Percentiles rank a stretch among this genome's conserved stretches.
phyloP scores from a whole-genome alignment of 768 basidiomycete species.

The Pisolithus orientalis region DNA sequence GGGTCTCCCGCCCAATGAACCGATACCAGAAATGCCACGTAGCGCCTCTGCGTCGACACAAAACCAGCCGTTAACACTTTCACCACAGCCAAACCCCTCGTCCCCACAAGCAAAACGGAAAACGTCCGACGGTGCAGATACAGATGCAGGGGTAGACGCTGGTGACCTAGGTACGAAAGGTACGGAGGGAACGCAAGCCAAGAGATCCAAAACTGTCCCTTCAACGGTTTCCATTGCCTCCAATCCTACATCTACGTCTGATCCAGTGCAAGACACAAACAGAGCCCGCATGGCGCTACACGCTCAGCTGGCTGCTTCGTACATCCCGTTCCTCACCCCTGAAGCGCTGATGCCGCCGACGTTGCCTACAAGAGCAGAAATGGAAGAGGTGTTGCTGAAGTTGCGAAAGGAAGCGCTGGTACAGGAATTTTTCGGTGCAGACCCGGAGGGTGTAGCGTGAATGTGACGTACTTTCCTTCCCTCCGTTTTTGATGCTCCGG shows the following conservation, averaged over 20 bases:
- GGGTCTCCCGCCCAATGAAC: constrained; percentile 44
- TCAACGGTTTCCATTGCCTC: constrained; percentile 1
- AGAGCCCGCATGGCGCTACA: constrained; percentile 22
- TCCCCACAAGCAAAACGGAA: constrained; percentile 47
- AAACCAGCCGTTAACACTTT: constrained; percentile 11
- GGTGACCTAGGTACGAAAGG: not conserved
- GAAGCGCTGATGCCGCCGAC: constrained; percentile 71
- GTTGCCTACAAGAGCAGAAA: constrained; percentile 69
- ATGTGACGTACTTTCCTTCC: too few species aligned
- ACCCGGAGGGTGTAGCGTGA: not conserved
- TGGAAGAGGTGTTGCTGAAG: constrained; percentile 69
- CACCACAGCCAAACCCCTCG: constrained; percentile 16
- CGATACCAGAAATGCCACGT: constrained; percentile 47
- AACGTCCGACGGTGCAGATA: constrained; percentile 40
- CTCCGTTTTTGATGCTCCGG: too few species aligned
- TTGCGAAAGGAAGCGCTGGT: constrained; percentile 77
- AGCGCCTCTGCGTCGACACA: constrained; percentile 2
- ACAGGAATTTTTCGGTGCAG: constrained; percentile 67
- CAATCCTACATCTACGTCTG: constrained; percentile 3
- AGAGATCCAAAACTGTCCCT: constrained; percentile 24
- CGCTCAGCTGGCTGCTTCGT: constrained; percentile 57
- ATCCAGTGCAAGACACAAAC: constrained; percentile 2
- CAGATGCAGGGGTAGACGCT: constrained; percentile 25
- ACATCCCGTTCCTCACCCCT: constrained; percentile 69
- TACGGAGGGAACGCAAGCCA: constrained; percentile 11